Evolutionary conservation across 2,329 filamentous ascomycete genomes (phyloP), one percentile per base, ranked within the genome.

Genomic region (Pyricularia pennisetigena): DNA sequence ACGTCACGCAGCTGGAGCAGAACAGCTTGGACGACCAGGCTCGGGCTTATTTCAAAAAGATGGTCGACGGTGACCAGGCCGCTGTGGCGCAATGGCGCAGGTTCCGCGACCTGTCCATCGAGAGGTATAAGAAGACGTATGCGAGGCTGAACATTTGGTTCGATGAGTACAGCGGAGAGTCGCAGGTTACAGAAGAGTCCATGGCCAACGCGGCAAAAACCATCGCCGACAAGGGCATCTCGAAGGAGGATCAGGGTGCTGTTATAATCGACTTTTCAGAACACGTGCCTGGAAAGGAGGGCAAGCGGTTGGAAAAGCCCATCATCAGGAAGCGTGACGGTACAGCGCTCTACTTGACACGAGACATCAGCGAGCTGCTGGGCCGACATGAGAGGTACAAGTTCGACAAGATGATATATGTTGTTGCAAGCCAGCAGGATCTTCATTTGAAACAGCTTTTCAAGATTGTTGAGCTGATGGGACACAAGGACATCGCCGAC

Each of bases 341-440:
- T 68, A 92, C 90, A 14, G 90, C 89, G 59, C 84, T 92, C 41
- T 94, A 94, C 75, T 83, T 94, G 64, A 92, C 91, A 66, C 87
- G 91, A 72, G 90, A 94, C 76, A 90, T 94, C 70, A 90, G 88
- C 72, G 90, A 93, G 74, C 85, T 92, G 30, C 79, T 93, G 67
- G 85, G 88, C 74, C 86, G 91, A 68, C 72, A 86, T 65, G 82
- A 88, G 26, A 83, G 85, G 74, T 87, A 87, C 78, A 76, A 87
- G 12, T 92, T 91, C 73, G 90, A 93, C 78, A 87, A 91, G 75
- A 91, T 93, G 89, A 89, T 93, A 70, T 93, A 93, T 74, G 90
- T 93, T 10, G 87, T 93, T 32, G 89, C 90, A 1, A 88, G 85
- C 26, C 86, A 88, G 71, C 90, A 93, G 73, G 89, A 91, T 73